Base-by-base conservation (phyloP, 495 filamentous ascomycete genomes). In the Parathielavia appendiculata region DNA sequence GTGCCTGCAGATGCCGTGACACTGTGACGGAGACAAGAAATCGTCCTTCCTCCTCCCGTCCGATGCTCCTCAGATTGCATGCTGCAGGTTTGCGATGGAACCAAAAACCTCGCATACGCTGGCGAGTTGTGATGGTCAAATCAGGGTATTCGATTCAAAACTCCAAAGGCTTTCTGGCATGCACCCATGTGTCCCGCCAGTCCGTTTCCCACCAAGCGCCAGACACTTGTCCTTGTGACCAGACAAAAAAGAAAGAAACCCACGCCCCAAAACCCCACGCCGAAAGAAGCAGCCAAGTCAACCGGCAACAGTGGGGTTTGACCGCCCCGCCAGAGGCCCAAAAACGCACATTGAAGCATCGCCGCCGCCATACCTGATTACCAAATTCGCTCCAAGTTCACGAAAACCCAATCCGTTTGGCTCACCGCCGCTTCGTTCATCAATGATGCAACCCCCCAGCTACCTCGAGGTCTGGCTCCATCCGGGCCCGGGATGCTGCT, bases 131-230 rank as follows among this genome's bases (percentile, higher is more conserved):
- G 34, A 47, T 11, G 30, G 38, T 36, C 53, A 45, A 56, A 56
- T 56, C 53, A 56, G 43, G 53, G 43, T 47, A 47, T 56, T 56
- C 53, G 36, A 56, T 47, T 56, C 26, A 34, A 47, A 56, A 56
- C 38, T 34, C 51, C 41, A 35, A 19, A 45, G 14, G 17, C 23
- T 16, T 34, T 32, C 16, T 16, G 44, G 40, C 39, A 19, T 10
- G 20, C 38, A 41, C 52, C 39, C 52, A 45, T 44, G 20, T 26
- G 26, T 43, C 17, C 40, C 40, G 26, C 34, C 48, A 39, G 19
- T 34, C 7, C 14, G 26, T 46, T 36, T 38, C 43, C 43, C 14
- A 44, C 53, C 53, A 39, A 56, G 41, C 53, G 53, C 53, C 53
- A 13, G 30, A 13, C 17, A 22, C 22, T 17, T 38, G 53, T 47